Conservation (phyloP, 2,329 filamentous ascomycete genomes). For the Clonostachys rhizophaga region DNA sequence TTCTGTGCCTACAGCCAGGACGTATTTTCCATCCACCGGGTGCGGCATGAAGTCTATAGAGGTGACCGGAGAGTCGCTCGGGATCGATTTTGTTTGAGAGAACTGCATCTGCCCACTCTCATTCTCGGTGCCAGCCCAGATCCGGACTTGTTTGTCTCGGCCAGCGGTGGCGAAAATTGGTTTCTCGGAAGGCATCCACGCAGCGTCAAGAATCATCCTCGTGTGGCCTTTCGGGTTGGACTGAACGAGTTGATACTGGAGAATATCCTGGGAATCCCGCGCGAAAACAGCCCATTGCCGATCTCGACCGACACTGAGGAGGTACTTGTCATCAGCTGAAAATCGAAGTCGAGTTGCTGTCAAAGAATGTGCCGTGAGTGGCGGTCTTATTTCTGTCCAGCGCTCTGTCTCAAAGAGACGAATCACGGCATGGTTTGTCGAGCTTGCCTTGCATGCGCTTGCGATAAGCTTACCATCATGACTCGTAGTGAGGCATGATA, state of each 20-base stretch:
- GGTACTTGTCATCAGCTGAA: slow-evolving; percentile 64
- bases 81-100: slow-evolving; percentile 45
- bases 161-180: slow-evolving; percentile 79
- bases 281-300: slow-evolving; percentile 85
- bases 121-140: slow-evolving; percentile 50
- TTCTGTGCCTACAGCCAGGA: slow-evolving; percentile 56
- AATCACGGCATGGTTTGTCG: slow-evolving; percentile 90
- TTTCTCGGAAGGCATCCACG: slow-evolving; percentile 65
- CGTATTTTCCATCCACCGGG: slow-evolving; percentile 16
- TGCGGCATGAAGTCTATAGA: slow-evolving; percentile 61
- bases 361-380: slow-evolving; percentile 78
- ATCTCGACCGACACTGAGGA: slow-evolving; percentile 88
- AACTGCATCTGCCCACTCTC: slow-evolving; percentile 33
- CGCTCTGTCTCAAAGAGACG: slow-evolving; percentile 80
- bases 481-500: slow-evolving; percentile 78
- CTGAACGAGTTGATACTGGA: slow-evolving; percentile 52
- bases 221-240: slow-evolving; percentile 81
- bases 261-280: slow-evolving; percentile 30
- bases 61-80: slow-evolving; percentile 59
- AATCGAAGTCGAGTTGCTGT: slow-evolving; percentile 83
- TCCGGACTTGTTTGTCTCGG: slow-evolving; percentile 77
- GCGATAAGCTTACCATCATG: slow-evolving; percentile 74
- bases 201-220: slow-evolving; percentile 85
- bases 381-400: slow-evolving; percentile 84
- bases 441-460: slow-evolving; percentile 89